phyloP scores from a whole-genome alignment of 2,329 filamentous ascomycete species.

The Aureobasidium sp. region DNA sequence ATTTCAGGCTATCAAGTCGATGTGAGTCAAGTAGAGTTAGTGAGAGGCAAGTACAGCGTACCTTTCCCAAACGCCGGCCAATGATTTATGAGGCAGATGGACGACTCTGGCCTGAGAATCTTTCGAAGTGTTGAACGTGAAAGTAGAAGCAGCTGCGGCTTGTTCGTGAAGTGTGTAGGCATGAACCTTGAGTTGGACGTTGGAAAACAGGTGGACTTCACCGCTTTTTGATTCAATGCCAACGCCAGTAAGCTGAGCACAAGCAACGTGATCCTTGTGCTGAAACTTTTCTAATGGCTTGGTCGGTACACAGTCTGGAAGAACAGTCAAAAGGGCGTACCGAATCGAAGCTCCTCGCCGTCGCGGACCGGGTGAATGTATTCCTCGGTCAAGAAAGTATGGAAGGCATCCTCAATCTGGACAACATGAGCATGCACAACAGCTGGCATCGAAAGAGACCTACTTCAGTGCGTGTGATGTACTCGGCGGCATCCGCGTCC shows the following conservation, averaged over 20 bases:
- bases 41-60: neutral
- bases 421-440: neutral
- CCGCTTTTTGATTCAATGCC: conserved; percentile 14
- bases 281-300: neutral
- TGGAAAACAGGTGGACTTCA: conserved; percentile 25
- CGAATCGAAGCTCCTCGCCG: neutral
- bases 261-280: neutral
- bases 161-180: conserved; percentile 31
- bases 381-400: neutral
- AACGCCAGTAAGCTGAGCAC: neutral
- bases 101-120: conserved; percentile 27
- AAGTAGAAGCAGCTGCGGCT: conserved; percentile 18
- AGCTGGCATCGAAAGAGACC: neutral
- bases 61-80: conserved; percentile 37
- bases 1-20: conserved; percentile 29
- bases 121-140: conserved; percentile 19
- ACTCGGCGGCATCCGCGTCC: neutral
- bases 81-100: conserved; percentile 29
- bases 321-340: neutral
- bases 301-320: neutral
- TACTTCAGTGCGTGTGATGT: neutral
- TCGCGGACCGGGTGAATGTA: neutral
- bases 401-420: conserved; percentile 1
- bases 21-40: neutral
- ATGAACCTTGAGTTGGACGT: conserved; percentile 35